A percentile compares a stretch with the other conserved stretches of the same genome.
Conservation (phyloP, 345 rosid species). For the Eucalyptus microcorys region DNA sequence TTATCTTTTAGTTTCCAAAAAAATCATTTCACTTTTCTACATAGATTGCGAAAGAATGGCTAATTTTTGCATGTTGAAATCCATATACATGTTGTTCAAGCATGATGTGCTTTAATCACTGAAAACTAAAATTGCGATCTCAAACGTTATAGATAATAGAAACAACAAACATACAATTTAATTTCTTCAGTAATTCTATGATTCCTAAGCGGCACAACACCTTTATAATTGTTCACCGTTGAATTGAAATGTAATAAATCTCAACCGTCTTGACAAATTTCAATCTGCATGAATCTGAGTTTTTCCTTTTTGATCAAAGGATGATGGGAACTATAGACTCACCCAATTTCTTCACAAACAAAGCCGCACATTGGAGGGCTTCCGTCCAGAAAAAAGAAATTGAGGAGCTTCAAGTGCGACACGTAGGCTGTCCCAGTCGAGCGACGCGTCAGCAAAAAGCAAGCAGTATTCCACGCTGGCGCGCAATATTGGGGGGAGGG, state of each 20-base stretch:
- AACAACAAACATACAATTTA: background rate
- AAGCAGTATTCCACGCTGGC: background rate
- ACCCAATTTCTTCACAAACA: background rate
- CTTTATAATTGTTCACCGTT: background rate
- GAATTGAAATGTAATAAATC: background rate
- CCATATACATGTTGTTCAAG: background rate
- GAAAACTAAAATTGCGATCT: background rate
- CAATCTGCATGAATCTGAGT: rapidly evolving
- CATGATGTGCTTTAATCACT: background rate
- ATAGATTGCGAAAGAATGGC: background rate
- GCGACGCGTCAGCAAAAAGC: background rate
- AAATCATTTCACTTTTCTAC: background rate
- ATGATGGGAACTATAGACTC: background rate
- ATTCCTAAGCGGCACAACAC: background rate
- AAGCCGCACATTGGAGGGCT: background rate
- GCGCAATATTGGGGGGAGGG: background rate
- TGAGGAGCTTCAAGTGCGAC: background rate
- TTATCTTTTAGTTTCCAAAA: background rate
- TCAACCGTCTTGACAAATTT: background rate
- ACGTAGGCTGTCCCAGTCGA: background rate
- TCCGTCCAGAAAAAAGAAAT: no score
- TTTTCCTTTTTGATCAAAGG: background rate
- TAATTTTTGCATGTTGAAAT: background rate
- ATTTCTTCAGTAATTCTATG: background rate
- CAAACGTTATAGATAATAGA: background rate